These are phyloP conservation scores for Calvatia gigantea DNA, from an alignment of 768 basidiomycete species.

Conservation along the genomic window DNA sequence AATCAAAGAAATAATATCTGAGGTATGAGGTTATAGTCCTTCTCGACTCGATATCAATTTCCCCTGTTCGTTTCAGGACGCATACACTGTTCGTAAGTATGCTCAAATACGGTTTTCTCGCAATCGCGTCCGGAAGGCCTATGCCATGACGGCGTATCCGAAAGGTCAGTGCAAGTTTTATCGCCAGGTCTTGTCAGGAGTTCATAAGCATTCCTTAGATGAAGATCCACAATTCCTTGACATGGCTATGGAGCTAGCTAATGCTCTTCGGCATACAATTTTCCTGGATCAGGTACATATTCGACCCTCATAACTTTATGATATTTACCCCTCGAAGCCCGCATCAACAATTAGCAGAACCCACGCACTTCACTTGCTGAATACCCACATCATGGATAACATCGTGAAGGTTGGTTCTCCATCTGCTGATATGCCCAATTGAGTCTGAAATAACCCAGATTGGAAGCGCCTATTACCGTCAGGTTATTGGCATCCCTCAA, in stretches of 20 bases:
- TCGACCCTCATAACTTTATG: neutral
- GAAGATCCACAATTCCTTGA: slow-evolving; percentile 74
- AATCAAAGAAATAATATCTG: slow-evolving; percentile 65
- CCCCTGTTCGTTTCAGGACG: slow-evolving; percentile 45
- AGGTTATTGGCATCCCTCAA: slow-evolving; percentile 94
- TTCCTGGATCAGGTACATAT: slow-evolving; percentile 76
- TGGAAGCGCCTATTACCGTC: slow-evolving; percentile 74
- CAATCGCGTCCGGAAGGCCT: slow-evolving; percentile 55
- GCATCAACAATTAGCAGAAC: slow-evolving; percentile 53
- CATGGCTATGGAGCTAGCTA: slow-evolving; percentile 66
- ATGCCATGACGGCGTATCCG: slow-evolving; percentile 58
- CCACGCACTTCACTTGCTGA: slow-evolving; percentile 68
- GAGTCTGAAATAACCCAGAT: slow-evolving; percentile 47
- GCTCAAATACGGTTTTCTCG: slow-evolving; percentile 57
- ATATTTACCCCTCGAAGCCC: slow-evolving; percentile 17
- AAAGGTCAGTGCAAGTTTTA: slow-evolving; percentile 46
- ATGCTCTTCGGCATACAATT: slow-evolving; percentile 65
- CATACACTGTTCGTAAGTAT: slow-evolving; percentile 68
- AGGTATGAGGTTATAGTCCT: slow-evolving; percentile 38
- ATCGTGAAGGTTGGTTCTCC: slow-evolving; percentile 71
- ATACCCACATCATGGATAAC: slow-evolving; percentile 90
- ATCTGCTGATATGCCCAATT: neutral
- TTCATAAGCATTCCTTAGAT: slow-evolving; percentile 40
- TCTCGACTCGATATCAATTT: neutral
- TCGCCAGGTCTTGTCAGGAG: neutral